A percentile compares a stretch with the other conserved stretches of the same genome.
Evolutionary conservation across 2,329 filamentous ascomycete genomes (phyloP).

Genomic region (Dothistroma pini): DNA sequence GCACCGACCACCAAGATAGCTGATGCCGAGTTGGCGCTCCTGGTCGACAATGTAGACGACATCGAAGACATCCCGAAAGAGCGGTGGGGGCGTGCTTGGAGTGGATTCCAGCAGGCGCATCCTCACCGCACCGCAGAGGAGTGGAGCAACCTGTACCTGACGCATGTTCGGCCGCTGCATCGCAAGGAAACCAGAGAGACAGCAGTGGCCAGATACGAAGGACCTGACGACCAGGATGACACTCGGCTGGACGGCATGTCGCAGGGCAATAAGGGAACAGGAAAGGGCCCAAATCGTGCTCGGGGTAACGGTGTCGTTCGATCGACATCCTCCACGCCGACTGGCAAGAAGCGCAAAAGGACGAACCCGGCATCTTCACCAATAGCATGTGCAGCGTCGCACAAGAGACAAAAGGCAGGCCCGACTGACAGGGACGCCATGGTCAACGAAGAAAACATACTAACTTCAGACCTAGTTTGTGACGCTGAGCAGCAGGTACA

Average conservation of each 20-base stretch:
- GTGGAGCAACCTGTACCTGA: constrained; percentile 30
- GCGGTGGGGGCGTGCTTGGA: constrained; percentile 27
- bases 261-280: not conserved
- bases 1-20: not conserved
- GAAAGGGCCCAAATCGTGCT: not conserved
- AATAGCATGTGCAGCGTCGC: not conserved
- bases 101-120: constrained; percentile 19
- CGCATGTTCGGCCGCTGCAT: constrained; percentile 26
- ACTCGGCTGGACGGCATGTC: not conserved
- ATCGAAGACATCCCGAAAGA: constrained; percentile 24
- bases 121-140: constrained; percentile 23
- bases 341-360: not conserved
- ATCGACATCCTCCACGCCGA: not conserved
- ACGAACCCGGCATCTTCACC: not conserved
- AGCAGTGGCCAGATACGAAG: not conserved
- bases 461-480: constrained; percentile 10
- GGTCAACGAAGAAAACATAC: not conserved
- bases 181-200: not conserved
- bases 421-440: not conserved
- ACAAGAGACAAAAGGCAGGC: not conserved
- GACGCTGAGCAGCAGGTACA: constrained; percentile 12
- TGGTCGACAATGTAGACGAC: constrained; percentile 20
- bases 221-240: constrained; percentile 1
- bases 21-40: constrained; percentile 16
- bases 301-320: not conserved